Base-by-base conservation (phyloP, 192 early-diverging fungal species). In the Fimicolochytrium jonesii region DNA sequence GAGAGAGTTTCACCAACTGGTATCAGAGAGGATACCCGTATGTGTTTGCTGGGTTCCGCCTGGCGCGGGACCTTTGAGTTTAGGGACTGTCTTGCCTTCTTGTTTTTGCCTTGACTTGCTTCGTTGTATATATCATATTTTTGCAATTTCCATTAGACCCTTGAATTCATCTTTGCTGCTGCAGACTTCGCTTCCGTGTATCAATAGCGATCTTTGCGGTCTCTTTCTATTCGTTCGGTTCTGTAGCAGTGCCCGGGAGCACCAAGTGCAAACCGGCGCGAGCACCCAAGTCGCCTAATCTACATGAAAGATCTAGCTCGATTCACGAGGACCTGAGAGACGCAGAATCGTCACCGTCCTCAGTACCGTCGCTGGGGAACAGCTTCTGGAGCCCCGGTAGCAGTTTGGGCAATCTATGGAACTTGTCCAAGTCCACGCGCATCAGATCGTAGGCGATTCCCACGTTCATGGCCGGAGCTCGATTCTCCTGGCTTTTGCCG, bases 1-100 rank as follows among this genome's bases (percentile, higher is more conserved):
- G 94, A 18, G 59, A 71, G 45, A 82, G 86, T 5, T 92, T 94
- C 71, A 62, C 89, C 10, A 97, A 97, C 70, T 97, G 92, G 92
- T 95, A 92, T 58, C 94, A 97, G 72, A 58, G 83, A 17, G 81
- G 69, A 4, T 96, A 96, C 64, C 87, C 88, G 10, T 96, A 81
- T 64, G 87, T 92, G 9, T 88, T 93, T 77, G 80, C 85, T 4
- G 86, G 79, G 0, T 93, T 92, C 77, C 75, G 92, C 28, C 56
- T 70, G 10, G 75, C 57, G 6, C 59, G 36, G 45, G 50, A 23
- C 10, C 11, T 61, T 1, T 70, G 55, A 64, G 9, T 39, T 9
- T 39, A 39, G 37, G 17, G 37, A 39, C 37, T 39, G 37, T 17
- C 37, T 39, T 39, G n/a, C n/a, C n/a, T n/a, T n/a, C n/a, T n/a